Evolutionary conservation across 768 basidiomycete species (phyloP).

Genomic region (Amanita pseudoporphyria): DNA sequence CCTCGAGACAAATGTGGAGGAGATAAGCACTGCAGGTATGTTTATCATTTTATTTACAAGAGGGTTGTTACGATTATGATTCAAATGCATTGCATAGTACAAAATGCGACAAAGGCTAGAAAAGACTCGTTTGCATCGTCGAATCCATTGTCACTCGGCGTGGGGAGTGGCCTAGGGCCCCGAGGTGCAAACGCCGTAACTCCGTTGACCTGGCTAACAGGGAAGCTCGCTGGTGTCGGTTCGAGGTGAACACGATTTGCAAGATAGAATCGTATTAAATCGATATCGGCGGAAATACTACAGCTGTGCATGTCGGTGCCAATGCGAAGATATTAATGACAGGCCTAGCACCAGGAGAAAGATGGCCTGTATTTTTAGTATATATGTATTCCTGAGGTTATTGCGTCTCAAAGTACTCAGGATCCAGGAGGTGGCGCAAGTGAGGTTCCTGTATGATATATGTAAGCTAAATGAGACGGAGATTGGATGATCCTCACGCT

Average conservation of each 20-base stretch:
- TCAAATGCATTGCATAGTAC: constrained; percentile 33
- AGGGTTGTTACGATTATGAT: no score
- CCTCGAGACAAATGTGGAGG: constrained; percentile 88
- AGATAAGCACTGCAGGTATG: constrained; percentile 66
- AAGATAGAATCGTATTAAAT: background rate
- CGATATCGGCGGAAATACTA: background rate
- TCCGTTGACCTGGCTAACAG: constrained; percentile 74
- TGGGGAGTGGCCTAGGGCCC: constrained; percentile 52
- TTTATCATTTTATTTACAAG: background rate
- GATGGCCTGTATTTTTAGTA: background rate
- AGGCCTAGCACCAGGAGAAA: background rate
- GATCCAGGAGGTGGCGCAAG: constrained; percentile 23
- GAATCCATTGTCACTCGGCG: constrained; percentile 65
- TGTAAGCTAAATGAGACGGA: constrained; percentile 3
- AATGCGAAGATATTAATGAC: no score
- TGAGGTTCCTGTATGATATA: constrained; percentile 24
- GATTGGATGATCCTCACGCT: constrained; percentile 39
- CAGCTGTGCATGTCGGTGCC: background rate
- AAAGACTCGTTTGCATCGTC: constrained; percentile 75
- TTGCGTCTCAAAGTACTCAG: constrained; percentile 10
- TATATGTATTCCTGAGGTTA: background rate
- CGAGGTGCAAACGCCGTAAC: constrained; percentile 54
- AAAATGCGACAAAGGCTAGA: constrained; percentile 57
- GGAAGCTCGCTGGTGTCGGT: constrained; percentile 58
- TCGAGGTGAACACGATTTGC: constrained; percentile 27